Evolutionary conservation across 441 rosid species (phyloP).

Genomic region (Croton setiger): DNA sequence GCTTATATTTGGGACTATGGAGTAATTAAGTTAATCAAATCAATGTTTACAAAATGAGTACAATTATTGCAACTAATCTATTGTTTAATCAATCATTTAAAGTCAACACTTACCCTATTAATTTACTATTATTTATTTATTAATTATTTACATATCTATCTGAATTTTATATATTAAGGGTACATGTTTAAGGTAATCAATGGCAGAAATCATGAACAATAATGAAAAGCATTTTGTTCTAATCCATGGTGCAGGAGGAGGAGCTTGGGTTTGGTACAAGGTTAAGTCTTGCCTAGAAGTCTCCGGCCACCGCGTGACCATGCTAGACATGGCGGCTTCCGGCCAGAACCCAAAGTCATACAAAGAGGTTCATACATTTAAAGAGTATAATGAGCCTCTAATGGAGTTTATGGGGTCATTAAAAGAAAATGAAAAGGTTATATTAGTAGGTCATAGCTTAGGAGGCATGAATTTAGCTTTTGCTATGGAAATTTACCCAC

Average conservation of each 20-base stretch:
- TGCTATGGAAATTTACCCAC: slow-evolving; percentile 47
- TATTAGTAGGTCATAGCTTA: slow-evolving; percentile 62
- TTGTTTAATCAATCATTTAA: too few species aligned
- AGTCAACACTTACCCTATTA: too few species aligned
- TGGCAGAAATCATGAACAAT: neutral
- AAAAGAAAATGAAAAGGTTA: slow-evolving; percentile 34
- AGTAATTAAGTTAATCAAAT: too few species aligned
- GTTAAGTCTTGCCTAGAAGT: slow-evolving; percentile 46
- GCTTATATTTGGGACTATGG: too few species aligned
- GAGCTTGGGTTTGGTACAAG: slow-evolving; percentile 68
- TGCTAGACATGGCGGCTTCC: slow-evolving; percentile 44
- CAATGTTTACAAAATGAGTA: too few species aligned
- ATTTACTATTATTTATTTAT: too few species aligned
- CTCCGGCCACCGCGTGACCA: slow-evolving; percentile 48
- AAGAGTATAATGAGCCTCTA: slow-evolving; percentile 51
- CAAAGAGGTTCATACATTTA: slow-evolving; percentile 37
- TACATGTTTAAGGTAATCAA: too few species aligned
- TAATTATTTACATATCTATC: too few species aligned
- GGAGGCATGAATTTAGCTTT: slow-evolving; percentile 61
- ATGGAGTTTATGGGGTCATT: slow-evolving; percentile 28
- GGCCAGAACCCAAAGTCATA: slow-evolving; percentile 40
- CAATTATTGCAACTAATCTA: too few species aligned
- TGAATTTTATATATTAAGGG: too few species aligned
- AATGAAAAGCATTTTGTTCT: slow-evolving; percentile 38
- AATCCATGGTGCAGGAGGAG: slow-evolving; percentile 57